Evolutionary conservation across 352 stramenopile genomes (phyloP).

Genomic region (Globisporangium uncinulatum): DNA sequence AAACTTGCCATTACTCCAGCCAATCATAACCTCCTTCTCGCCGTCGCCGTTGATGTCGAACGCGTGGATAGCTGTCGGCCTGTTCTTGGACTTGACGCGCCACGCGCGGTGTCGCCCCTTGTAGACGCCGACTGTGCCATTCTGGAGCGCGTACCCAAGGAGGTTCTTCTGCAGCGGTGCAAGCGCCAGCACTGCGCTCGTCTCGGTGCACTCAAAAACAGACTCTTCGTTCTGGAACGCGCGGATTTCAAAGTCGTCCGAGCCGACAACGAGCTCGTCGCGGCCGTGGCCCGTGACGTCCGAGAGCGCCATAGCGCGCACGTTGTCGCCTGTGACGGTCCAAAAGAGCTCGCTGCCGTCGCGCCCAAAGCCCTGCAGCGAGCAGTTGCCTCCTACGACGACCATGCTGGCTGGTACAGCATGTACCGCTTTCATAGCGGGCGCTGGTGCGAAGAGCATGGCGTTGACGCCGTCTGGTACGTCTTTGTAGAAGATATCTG

Average conservation of each 20-base stretch:
- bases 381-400: conserved; percentile 91
- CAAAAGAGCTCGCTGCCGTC: conserved; percentile 86
- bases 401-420: conserved; percentile 56
- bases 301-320: conserved; percentile 69
- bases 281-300: conserved; percentile 68
- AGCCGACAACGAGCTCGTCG: conserved; percentile 83
- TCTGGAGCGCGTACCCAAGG: conserved; percentile 87
- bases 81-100: conserved; percentile 91
- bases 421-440: conserved; percentile 24
- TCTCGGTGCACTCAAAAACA: conserved; percentile 87
- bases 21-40: conserved; percentile 85
- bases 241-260: conserved; percentile 89
- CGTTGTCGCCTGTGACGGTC: conserved; percentile 90
- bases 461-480: conserved; percentile 80
- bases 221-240: conserved; percentile 88
- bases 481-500: conserved; percentile 92
- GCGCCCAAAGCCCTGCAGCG: conserved; percentile 81
- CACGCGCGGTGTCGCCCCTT: conserved; percentile 80
- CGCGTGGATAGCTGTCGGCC: conserved; percentile 63
- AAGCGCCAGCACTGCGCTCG: conserved; percentile 67
- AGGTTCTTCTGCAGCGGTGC: conserved; percentile 60
- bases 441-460: conserved; percentile 68
- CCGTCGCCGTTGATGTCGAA: conserved; percentile 91
- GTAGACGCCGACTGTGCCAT: conserved; percentile 93
- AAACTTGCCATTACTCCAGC: conserved; percentile 89